Evolutionary conservation across 2,329 filamentous ascomycete genomes (phyloP).

Genomic region (Botryotinia globosa): DNA sequence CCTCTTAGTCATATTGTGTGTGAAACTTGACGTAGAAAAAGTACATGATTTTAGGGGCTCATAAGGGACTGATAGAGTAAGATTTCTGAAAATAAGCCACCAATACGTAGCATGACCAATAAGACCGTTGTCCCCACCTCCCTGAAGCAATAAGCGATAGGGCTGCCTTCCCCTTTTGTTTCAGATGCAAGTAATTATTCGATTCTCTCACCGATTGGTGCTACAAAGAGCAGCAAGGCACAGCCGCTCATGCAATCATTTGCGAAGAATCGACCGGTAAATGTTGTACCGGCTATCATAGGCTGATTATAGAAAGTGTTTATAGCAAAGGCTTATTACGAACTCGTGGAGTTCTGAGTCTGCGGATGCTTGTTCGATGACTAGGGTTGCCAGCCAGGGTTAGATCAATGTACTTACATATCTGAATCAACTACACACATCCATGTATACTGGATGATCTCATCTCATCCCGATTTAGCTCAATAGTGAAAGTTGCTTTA

Average conservation of each 20-base stretch:
- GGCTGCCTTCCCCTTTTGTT: constrained; percentile 9
- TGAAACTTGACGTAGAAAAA: neutral
- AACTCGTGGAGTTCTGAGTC: neutral
- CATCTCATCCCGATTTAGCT: neutral
- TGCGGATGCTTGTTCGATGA: neutral
- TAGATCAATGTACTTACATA: neutral
- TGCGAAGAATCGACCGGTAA: neutral
- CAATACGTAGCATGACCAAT: neutral
- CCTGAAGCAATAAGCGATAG: constrained; percentile 6
- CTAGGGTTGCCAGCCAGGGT: neutral
- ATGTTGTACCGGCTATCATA: neutral
- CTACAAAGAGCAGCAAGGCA: neutral
- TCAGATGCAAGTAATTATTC: neutral
- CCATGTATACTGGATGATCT: neutral
- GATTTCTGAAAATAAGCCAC: neutral
- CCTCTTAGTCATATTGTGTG: neutral
- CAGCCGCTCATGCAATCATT: too few relatives aligned
- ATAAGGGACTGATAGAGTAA: neutral
- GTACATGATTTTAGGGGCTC: neutral
- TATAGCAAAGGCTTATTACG: neutral
- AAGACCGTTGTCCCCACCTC: neutral
- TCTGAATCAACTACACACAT: neutral
- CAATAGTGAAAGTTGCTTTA: neutral
- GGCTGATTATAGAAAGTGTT: neutral
- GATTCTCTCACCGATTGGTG: neutral